Conservation (phyloP, 1,284 basidiomycete genomes). For the Sanghuangporus baumii region DNA sequence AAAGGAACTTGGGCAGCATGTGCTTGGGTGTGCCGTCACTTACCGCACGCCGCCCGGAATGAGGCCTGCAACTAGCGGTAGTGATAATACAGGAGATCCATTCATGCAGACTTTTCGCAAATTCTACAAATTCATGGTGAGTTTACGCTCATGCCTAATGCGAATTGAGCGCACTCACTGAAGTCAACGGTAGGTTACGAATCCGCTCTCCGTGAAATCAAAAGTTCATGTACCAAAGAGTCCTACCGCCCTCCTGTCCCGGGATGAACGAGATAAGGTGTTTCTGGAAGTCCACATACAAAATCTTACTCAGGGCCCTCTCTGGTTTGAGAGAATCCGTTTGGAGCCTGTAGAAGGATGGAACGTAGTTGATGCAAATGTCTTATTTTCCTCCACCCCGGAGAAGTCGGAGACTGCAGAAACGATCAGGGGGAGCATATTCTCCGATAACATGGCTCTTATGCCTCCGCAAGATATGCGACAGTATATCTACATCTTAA, state of each 20-base stretch:
- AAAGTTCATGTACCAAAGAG: conserved; percentile 75
- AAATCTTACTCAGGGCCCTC: conserved; percentile 70
- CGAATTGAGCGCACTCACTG: conserved; percentile 6
- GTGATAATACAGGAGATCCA: conserved; percentile 50
- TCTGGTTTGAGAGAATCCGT: conserved; percentile 71
- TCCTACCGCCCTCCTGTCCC: conserved; percentile 60
- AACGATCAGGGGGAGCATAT: conserved; percentile 36
- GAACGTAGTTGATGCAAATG: conserved; percentile 51
- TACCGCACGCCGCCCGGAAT: conserved; percentile 59
- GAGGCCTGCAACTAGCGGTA: conserved; percentile 39
- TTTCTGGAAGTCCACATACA: conserved; percentile 88
- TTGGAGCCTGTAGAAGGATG: conserved; percentile 74
- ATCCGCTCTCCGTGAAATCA: conserved; percentile 86
- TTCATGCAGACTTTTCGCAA: conserved; percentile 70
- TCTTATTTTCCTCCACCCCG: neutral
- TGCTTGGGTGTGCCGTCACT: conserved; percentile 67
- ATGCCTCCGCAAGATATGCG: conserved; percentile 78
- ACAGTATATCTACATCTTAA: conserved; percentile 81
- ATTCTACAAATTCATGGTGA: conserved; percentile 84
- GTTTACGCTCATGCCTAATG: conserved; percentile 26
- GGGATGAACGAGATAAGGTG: conserved; percentile 64
- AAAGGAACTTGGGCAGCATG: conserved; percentile 80
- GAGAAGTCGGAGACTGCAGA: conserved; percentile 19
- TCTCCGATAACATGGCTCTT: conserved; percentile 56
- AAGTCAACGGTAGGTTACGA: conserved; percentile 56